Conservation (phyloP, 2,329 filamentous ascomycete species). For the Aplosporella prunicola region DNA sequence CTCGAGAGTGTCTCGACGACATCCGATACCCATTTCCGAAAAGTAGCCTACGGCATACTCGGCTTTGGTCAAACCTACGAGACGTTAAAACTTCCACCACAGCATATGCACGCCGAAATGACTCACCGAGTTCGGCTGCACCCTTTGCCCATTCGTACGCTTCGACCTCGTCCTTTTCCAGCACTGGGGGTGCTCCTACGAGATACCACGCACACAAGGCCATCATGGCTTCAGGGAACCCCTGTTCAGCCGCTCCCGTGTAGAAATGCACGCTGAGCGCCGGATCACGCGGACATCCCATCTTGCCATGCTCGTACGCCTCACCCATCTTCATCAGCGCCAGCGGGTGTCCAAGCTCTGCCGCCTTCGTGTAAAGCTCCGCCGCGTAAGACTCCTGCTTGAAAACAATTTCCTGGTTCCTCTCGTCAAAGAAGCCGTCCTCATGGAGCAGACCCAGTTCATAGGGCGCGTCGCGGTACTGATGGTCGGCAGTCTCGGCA, state of each 20-base stretch:
- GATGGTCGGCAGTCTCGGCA: conserved; percentile 74
- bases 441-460: conserved; percentile 84
- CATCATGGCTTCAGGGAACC: conserved; percentile 89
- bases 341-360: conserved; percentile 80
- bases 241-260: conserved; percentile 77
- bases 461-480: conserved; percentile 90
- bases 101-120: neutral
- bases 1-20: conserved; percentile 84
- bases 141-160: conserved; percentile 92
- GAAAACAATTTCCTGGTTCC: no score
- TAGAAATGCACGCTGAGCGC: conserved; percentile 96
- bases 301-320: conserved; percentile 85
- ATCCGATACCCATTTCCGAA: conserved; percentile 96
- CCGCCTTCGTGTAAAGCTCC: conserved; percentile 87
- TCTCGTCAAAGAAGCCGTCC: conserved; percentile 84
- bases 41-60: conserved; percentile 95
- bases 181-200: conserved; percentile 80
- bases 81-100: neutral
- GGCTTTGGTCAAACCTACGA: conserved; percentile 55
- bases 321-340: conserved; percentile 87
- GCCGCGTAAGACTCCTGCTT: conserved; percentile 82
- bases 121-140: conserved; percentile 77
- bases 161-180: conserved; percentile 92
- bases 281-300: conserved; percentile 82
- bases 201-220: conserved; percentile 98